Percentiles rank a stretch among this genome's conserved stretches.
phyloP scores from a whole-genome alignment of 305 asterid species.

The Rubia balearica region DNA sequence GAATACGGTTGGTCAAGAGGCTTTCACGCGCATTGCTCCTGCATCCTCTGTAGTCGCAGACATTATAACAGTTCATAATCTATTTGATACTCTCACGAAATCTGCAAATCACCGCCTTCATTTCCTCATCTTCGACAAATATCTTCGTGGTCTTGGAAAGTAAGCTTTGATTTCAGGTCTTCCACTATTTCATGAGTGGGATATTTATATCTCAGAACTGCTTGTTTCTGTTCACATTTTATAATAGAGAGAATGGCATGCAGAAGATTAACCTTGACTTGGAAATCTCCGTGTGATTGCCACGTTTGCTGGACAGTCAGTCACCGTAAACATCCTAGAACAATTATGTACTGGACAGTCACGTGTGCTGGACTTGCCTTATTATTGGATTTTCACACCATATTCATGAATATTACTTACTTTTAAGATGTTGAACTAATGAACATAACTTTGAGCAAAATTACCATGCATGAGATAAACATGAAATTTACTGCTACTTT shows the following conservation, averaged over 20 bases:
- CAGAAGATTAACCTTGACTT: not conserved
- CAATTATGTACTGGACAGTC: too few species aligned
- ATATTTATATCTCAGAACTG: not conserved
- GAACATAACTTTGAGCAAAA: not conserved
- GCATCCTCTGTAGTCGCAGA: constrained; percentile 76
- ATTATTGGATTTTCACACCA: not conserved
- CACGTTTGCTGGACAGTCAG: not conserved
- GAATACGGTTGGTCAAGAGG: constrained; percentile 82
- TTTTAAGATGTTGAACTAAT: not conserved
- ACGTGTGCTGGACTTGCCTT: not conserved
- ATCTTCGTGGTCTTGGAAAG: constrained; percentile 82
- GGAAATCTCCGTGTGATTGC: not conserved
- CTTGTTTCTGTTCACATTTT: constrained; percentile 3
- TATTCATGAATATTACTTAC: not conserved
- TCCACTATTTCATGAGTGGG: not conserved
- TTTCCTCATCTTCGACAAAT: constrained; percentile 75
- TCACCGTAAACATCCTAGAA: not conserved
- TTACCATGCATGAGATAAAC: not conserved
- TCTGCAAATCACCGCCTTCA: constrained; percentile 71
- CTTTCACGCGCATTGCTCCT: constrained; percentile 92
- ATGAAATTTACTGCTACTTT: not conserved
- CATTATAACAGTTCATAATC: constrained; percentile 78
- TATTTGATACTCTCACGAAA: constrained; percentile 68
- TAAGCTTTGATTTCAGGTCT: constrained; percentile 33
- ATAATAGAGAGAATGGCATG: not conserved